phyloP scores from a whole-genome alignment of 1,284 basidiomycete species.

The Cerioporus squamosus region DNA sequence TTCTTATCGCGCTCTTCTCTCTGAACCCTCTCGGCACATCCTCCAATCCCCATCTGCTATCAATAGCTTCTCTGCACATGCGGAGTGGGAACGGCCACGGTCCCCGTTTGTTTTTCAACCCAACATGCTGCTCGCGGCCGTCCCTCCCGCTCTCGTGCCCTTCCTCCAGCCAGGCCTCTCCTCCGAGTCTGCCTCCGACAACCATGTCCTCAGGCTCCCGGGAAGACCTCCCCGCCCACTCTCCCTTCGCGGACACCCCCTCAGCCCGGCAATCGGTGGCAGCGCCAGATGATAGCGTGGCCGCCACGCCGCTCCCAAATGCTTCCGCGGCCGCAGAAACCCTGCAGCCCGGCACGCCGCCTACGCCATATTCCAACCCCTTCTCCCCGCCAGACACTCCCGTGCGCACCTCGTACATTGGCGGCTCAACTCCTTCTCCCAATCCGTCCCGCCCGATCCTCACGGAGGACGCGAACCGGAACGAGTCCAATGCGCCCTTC shows the following conservation, averaged over 20 bases:
- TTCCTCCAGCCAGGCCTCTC: conserved; percentile 11
- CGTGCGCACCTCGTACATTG: conserved; percentile 24
- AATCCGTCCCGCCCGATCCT: conserved; percentile 24
- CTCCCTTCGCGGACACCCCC: conserved; percentile 12
- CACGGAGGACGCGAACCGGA: conserved; percentile 1
- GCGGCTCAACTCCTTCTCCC: conserved; percentile 13
- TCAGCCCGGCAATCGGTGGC: not conserved
- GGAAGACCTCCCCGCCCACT: conserved; percentile 7
- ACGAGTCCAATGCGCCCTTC: conserved; percentile 11
- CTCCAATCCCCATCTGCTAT: conserved; percentile 10
- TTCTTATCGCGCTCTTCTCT: conserved; percentile 21
- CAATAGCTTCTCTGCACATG: conserved; percentile 13
- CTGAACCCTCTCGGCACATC: not conserved
- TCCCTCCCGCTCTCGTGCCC: conserved; percentile 7
- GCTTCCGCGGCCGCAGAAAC: not conserved
- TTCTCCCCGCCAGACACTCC: conserved; percentile 10
- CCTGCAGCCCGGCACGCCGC: not conserved
- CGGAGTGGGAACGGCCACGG: conserved; percentile 18
- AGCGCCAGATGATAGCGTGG: not conserved
- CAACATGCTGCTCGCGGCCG: not conserved
- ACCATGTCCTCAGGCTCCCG: conserved; percentile 16
- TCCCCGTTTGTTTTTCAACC: conserved; percentile 14
- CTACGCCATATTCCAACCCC: conserved; percentile 10
- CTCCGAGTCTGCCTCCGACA: not conserved
- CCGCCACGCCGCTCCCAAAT: not conserved